phyloP scores from a whole-genome alignment of 257 asterid species.

The Gardenia jasminoides region DNA sequence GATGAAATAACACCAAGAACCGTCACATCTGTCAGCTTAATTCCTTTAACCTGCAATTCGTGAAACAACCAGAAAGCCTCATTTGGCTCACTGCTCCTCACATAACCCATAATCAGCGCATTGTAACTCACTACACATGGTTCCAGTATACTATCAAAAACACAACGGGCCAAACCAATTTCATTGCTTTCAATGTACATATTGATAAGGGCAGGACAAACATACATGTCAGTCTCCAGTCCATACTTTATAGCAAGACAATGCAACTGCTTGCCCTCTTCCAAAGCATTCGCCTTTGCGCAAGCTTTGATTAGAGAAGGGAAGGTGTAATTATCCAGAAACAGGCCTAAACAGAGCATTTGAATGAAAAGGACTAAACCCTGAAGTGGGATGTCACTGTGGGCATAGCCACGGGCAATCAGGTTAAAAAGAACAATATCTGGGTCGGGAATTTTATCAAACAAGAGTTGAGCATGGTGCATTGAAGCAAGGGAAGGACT shows the following conservation, averaged over 20 bases:
- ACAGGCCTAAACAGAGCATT: slow-evolving; percentile 18
- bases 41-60: slow-evolving; percentile 26
- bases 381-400: slow-evolving; percentile 29
- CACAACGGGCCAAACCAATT: slow-evolving; percentile 20
- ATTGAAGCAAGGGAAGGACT: slow-evolving; percentile 15
- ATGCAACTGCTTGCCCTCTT: slow-evolving; percentile 39
- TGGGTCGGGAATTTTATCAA: slow-evolving; percentile 35
- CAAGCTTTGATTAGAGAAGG: slow-evolving; percentile 44
- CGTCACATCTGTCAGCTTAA: slow-evolving; percentile 39
- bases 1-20: slow-evolving; percentile 36
- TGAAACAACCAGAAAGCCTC: slow-evolving; percentile 32
- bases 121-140: slow-evolving; percentile 40
- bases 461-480: slow-evolving; percentile 31
- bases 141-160: slow-evolving; percentile 26
- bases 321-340: slow-evolving; percentile 40
- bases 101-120: slow-evolving; percentile 33
- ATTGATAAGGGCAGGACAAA: slow-evolving; percentile 37
- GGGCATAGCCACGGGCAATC: slow-evolving; percentile 43
- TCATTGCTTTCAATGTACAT: slow-evolving; percentile 33
- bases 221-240: slow-evolving; percentile 21
- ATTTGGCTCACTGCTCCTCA: slow-evolving; percentile 36
- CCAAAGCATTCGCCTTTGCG: slow-evolving; percentile 25
- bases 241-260: slow-evolving; percentile 35
- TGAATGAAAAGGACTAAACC: slow-evolving; percentile 24
- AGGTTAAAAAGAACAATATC: slow-evolving; percentile 35